Percentiles rank a stretch among this genome's conserved stretches.
phyloP scores from a whole-genome alignment of 73 alveolate species.

The Paramecium octaurelia region DNA sequence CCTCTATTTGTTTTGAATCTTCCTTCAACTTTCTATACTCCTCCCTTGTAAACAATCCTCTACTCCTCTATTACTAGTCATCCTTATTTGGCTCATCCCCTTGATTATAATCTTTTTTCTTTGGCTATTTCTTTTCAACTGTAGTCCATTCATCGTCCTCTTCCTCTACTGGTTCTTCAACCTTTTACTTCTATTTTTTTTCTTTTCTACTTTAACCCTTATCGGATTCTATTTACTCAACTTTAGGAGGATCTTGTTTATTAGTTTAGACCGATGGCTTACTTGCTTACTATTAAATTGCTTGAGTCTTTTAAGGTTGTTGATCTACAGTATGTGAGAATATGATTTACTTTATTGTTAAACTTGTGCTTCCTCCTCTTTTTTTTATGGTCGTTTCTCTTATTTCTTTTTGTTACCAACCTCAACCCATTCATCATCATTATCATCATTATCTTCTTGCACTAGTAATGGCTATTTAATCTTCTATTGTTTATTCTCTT shows the following conservation, averaged over 20 bases:
- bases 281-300: neutral
- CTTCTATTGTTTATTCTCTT: neutral
- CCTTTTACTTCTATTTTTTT: neutral
- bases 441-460: neutral
- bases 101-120: neutral
- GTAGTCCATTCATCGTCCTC: conserved; percentile 15
- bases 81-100: neutral
- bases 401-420: neutral
- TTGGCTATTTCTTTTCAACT: neutral
- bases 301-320: neutral
- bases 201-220: neutral
- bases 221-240: neutral
- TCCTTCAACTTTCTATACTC: neutral
- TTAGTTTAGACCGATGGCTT: neutral
- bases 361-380: neutral
- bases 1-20: neutral
- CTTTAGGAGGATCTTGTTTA: neutral
- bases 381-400: neutral
- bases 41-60: neutral
- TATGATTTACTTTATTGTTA: neutral
- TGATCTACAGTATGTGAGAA: neutral
- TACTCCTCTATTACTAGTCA: neutral
- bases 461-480: neutral
- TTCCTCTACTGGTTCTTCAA: neutral
- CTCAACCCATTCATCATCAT: conserved; percentile 21